Base-by-base conservation (phyloP, 371 early-diverging fungal genomes). In the Coemansia linderi region DNA sequence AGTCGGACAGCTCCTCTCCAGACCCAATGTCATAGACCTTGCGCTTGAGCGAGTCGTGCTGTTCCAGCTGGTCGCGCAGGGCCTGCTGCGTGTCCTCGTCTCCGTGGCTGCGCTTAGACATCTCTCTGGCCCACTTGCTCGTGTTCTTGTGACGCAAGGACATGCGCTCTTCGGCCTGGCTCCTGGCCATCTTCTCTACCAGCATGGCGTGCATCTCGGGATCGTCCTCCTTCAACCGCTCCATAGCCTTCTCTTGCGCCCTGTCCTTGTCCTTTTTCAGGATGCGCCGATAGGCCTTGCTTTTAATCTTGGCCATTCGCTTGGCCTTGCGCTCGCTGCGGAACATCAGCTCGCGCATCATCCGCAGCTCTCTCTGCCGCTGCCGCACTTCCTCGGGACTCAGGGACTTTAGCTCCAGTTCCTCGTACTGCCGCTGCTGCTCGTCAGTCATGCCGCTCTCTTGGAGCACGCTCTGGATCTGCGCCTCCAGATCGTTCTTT, bases 231-330 rank as follows among this genome's bases (percentile, higher is more conserved):
- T 65, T 70, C 71, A 92, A 81, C 68, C 87, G 84, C 63, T 90
- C 88, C 52, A 84, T 48, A 3, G 66, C 79, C 52, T 68, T 50
- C 37, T 81, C 79, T 75, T 82, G 85, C 56, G 71, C 86, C 59
- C 82, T 80, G 63, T 65, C 80, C 63, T 69, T 71, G 24, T 82
- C 74, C 69, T 84, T 86, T 69, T 92, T 93, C 75, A 92, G 90
- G 37, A 98, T 87, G 71, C 92, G 90, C 57, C 92, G 89, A 76
- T 93, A 98, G 12, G 92, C 84, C 82, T 96, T 97, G 84, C 92
- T 91, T 85, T 98, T 98, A 83, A 98, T 97, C 85, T 98, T 98
- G 61, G 95, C 91, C 39, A 92, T 84, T 63, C 95, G 89, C 81
- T 94, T 96, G 59, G 90, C 89, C 72, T 95, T 96, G 46, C 88